These are phyloP conservation scores for Coelastrella sp. DNA, from an alignment of 139 green algal genomes.

Conservation along the genomic window DNA sequence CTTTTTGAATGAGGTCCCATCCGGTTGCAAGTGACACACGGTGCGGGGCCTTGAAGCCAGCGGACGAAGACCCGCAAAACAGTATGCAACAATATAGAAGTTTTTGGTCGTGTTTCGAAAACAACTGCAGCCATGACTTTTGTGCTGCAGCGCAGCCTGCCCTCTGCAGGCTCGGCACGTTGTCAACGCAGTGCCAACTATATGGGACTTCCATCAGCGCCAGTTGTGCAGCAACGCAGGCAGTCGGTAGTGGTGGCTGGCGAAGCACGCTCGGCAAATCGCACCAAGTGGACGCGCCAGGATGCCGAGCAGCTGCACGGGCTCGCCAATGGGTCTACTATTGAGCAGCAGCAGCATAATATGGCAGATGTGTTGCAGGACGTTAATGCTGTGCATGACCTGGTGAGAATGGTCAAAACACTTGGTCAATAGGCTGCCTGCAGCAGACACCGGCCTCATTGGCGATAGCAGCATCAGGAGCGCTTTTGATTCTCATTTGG, in stretches of 20 bases:
- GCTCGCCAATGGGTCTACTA: neutral
- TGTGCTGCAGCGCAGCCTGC: no score
- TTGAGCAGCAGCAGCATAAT: neutral
- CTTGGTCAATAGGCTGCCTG: neutral
- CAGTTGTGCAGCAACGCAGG: neutral
- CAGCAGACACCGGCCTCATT: neutral
- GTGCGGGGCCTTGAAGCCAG: no score
- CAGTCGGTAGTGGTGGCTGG: slow-evolving; percentile 47
- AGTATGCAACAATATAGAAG: no score
- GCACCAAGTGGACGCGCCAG: slow-evolving; percentile 69
- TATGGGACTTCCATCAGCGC: neutral
- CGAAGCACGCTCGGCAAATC: slow-evolving; percentile 76
- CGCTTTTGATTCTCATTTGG: no score
- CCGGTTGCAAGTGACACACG: no score
- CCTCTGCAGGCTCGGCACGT: neutral
- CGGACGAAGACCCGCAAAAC: no score
- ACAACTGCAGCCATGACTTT: no score
- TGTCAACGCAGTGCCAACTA: neutral
- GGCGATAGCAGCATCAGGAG: no score
- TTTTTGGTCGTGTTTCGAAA: no score
- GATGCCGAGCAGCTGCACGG: slow-evolving; percentile 46
- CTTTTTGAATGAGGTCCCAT: no score
- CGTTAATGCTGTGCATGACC: neutral
- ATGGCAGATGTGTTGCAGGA: neutral
- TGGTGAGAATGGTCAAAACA: slow-evolving; percentile 12